phyloP scores from a whole-genome alignment of 2,329 filamentous ascomycete species.

The Cytospora paraplurivora region DNA sequence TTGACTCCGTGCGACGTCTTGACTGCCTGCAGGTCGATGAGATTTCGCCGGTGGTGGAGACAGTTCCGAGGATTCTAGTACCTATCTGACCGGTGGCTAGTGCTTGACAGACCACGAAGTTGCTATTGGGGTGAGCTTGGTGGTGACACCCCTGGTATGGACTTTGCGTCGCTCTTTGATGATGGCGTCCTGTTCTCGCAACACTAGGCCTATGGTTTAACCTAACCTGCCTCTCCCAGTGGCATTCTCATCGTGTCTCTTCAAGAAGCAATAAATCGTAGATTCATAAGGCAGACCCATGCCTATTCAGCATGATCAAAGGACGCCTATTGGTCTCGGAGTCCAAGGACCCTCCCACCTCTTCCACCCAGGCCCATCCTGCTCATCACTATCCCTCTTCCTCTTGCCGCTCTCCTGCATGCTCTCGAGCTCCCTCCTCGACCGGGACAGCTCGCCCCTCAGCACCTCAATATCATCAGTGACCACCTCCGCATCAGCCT shows the following conservation, averaged over 20 bases:
- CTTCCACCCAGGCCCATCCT: conserved; percentile 47
- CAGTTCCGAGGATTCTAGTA: too few relatives aligned
- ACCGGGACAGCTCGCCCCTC: conserved; percentile 12
- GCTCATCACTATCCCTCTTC: conserved; percentile 23
- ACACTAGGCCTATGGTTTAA: too few relatives aligned
- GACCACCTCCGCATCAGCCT: conserved; percentile 7
- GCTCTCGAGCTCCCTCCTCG: conserved; percentile 10
- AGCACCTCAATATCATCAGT: conserved; percentile 17
- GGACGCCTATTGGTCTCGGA: conserved; percentile 59
- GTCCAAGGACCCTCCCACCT: conserved; percentile 56
- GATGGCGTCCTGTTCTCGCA: too few relatives aligned
- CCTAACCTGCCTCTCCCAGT: too few relatives aligned
- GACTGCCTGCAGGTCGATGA: too few relatives aligned
- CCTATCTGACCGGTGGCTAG: too few relatives aligned
- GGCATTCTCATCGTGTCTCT: background rate
- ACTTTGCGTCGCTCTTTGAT: too few relatives aligned
- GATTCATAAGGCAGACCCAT: background rate
- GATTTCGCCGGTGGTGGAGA: too few relatives aligned
- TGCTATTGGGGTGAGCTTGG: too few relatives aligned
- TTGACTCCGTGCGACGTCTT: too few relatives aligned
- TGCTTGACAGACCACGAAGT: too few relatives aligned
- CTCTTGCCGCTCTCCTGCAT: conserved; percentile 16
- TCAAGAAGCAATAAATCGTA: background rate
- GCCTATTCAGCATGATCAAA: conserved; percentile 38
- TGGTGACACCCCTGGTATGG: too few relatives aligned